Evolutionary conservation across 2,329 filamentous ascomycete genomes (phyloP), one percentile per base, ranked within the genome.

Genomic region (Hirsutella rhossiliensis): DNA sequence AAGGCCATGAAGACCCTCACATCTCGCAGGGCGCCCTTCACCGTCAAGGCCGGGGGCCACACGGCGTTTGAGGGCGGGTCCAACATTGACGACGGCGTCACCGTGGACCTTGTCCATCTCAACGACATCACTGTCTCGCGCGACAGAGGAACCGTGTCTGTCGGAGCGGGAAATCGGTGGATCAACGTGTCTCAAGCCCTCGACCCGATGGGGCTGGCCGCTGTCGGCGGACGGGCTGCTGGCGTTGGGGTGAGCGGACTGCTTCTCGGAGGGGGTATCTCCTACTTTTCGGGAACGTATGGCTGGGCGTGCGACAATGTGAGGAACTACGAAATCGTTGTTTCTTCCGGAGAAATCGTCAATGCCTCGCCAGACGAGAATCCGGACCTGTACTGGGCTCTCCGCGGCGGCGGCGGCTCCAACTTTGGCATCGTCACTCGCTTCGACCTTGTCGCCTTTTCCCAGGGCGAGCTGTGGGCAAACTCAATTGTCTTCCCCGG

Each of bases 221-320:
- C 68, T 3, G 55, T 61, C 1, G 70, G 68, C 2, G 68, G 66
- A 2, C 58, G 69, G 15, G 58, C 59, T 11, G 52, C 59, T 0
- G 54, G 55, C 5, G 63, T 71, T 11, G 68, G 68, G 13, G 67
- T 72, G 2, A 59, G 63, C 5, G 71, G 70, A 2, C 57, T 71
- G 23, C 50, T 65, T 4, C 62, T 72, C 1, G 68, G 68, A 7
- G 68, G 72, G 27, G 73, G 73, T 11, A 64, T 73, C 20, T 70
- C 68, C 1, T 74, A 63, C 56, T 68, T 72, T 50, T 62, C 66
- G 5, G 34, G 34, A 19, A 55, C 65, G 23, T 72, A 13, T 17
- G 38, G 74, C 4, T 69, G 66, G 54, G 66, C 62, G 7, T 71
- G 66, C 44, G 70, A 74, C 51, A 68, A 63, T 15, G 62, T 72